phyloP scores from a whole-genome alignment of 352 stramenopile genomes.

The Phytopythium sindhum region DNA sequence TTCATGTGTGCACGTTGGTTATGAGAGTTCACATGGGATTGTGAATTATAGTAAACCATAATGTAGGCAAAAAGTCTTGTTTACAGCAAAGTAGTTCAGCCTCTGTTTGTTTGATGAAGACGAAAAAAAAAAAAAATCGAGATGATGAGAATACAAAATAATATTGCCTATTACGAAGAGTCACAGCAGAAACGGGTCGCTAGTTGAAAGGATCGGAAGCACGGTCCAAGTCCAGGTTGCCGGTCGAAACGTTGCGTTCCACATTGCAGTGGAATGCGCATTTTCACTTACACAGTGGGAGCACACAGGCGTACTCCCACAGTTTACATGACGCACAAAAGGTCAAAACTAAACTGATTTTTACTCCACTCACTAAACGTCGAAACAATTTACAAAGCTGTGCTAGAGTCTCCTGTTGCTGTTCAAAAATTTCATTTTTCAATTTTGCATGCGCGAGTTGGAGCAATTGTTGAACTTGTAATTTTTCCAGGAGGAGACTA shows the following conservation, averaged over 20 bases:
- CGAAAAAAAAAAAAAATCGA: not conserved
- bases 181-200: not conserved
- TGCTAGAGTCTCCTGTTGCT: no score
- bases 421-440: no score
- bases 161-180: not conserved
- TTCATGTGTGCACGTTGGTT: not conserved
- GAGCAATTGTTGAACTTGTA: no score
- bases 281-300: constrained; percentile 3
- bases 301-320: not conserved
- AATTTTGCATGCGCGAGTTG: no score
- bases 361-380: not conserved
- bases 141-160: not conserved
- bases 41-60: not conserved
- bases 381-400: not conserved
- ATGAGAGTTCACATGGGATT: no score
- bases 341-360: constrained; percentile 1
- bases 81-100: not conserved
- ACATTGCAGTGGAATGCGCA: not conserved
- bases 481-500: no score
- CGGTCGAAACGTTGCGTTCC: not conserved
- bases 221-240: not conserved
- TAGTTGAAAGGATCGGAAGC: not conserved
- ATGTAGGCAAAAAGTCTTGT: not conserved
- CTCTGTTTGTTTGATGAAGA: not conserved
- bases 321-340: not conserved